Evolutionary conservation across 352 stramenopile genomes (phyloP), one percentile per base, ranked within the genome.

Genomic region (Globisporangium paddicum): DNA sequence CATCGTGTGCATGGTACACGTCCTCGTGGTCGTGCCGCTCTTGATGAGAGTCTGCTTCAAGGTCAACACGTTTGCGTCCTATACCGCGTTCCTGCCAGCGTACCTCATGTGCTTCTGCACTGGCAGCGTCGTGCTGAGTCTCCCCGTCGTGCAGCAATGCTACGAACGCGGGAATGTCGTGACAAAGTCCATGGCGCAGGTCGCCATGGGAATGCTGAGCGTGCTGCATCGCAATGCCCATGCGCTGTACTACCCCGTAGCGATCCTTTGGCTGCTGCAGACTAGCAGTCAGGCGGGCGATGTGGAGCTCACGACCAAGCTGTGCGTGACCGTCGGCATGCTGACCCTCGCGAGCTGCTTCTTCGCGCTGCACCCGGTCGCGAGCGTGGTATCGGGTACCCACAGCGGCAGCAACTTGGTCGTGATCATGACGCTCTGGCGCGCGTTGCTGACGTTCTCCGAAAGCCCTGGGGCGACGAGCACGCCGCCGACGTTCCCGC

Each of bases 311-410:
- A 63, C 45, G 16, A 41, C 45, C 4, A 48, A 44, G 1, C 50
- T 68, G 11, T 74, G 65, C 28, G n/a, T 63, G 7, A 48, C 46
- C 19, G 42, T 79, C 21, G 55, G 60, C 3, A 1, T 60, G 0
- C 3, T 81, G 41, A 64, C 64, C 3, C 25, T 84, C 19, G n/a
- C 71, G 41, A 82, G 77, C 65, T 78, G 67, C 48, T 84, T 81
- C 28, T 51, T 73, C 42, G 51, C 66, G 41, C 30, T 38, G 16
- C 38, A 57, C 40, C 40, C 54, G 16, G 41, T 55, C 25, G 32
- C 59, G 3, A 18, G 28, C 16, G 49, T 49, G 14, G 38, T 55
- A 10, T 47, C 48, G 10, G 63, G 63, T 2, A 46, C 68, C 26
- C 67, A 52, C 1, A 52, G 60, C 23, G 55, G 64, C 1, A 46